Evolutionary conservation across 1,284 basidiomycete species (phyloP).

Genomic region (Pterulicium gracile): DNA sequence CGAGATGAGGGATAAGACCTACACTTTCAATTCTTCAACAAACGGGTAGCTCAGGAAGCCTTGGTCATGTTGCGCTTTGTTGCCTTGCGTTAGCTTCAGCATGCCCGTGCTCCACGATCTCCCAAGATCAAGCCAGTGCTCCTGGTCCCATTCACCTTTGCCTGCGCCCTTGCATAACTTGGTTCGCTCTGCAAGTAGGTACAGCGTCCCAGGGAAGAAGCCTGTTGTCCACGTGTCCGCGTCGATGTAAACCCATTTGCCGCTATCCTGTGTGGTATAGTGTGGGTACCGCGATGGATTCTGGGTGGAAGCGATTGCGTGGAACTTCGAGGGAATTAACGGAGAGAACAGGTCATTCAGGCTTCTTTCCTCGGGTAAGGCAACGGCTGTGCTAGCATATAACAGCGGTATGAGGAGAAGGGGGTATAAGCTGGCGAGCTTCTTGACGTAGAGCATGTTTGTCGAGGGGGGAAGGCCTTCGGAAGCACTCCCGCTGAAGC

Average conservation of each 20-base stretch:
- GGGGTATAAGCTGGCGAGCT: too few relatives aligned
- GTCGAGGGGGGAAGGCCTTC: too few relatives aligned
- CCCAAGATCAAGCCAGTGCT: not conserved
- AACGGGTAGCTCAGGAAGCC: slow-evolving; percentile 16
- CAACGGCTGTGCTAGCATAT: too few relatives aligned
- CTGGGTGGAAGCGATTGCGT: not conserved
- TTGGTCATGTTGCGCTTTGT: slow-evolving; percentile 13
- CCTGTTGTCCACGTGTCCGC: slow-evolving; percentile 14
- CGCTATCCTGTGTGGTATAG: slow-evolving; percentile 11
- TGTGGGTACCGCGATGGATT: slow-evolving; percentile 12
- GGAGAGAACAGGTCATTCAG: not conserved
- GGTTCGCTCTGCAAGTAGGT: slow-evolving; percentile 12
- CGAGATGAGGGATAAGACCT: too few relatives aligned
- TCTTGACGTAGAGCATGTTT: too few relatives aligned
- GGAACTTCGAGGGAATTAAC: not conserved
- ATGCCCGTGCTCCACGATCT: slow-evolving; percentile 12
- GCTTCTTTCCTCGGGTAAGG: too few relatives aligned
- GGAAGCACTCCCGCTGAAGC: too few relatives aligned
- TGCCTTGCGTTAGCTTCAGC: slow-evolving; percentile 10
- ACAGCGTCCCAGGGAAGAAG: slow-evolving; percentile 15
- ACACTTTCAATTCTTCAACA: slow-evolving; percentile 13
- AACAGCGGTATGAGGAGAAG: too few relatives aligned
- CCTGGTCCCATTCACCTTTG: not conserved
- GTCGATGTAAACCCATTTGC: slow-evolving; percentile 12
- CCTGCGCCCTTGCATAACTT: slow-evolving; percentile 10